Conservation (phyloP, 2,329 filamentous ascomycete species). For the Aspergillus oerlinghausenensis region DNA sequence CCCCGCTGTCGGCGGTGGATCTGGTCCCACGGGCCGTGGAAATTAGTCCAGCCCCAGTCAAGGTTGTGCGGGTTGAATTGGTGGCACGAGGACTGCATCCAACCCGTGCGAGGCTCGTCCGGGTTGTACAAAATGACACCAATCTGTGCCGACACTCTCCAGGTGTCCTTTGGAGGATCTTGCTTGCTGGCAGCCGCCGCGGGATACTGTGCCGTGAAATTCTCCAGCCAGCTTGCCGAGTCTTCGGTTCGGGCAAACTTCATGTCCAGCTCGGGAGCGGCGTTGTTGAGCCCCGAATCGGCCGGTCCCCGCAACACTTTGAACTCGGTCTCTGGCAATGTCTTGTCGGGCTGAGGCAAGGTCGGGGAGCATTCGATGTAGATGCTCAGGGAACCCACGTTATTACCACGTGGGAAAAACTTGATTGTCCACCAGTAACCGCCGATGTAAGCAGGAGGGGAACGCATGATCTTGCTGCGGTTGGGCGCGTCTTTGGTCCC, state of each 20-base stretch:
- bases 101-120: constrained; percentile 55
- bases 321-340: constrained; percentile 37
- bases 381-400: constrained; percentile 54
- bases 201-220: constrained; percentile 26
- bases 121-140: constrained; percentile 61
- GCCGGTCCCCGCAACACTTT: constrained; percentile 36
- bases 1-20: constrained; percentile 54
- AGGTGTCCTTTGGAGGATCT: constrained; percentile 23
- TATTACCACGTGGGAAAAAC: constrained; percentile 59
- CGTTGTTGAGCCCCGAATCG: constrained; percentile 30
- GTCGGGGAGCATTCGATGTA: constrained; percentile 59
- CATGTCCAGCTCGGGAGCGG: constrained; percentile 28
- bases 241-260: constrained; percentile 25
- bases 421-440: constrained; percentile 63
- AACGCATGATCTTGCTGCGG: constrained; percentile 55
- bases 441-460: constrained; percentile 52
- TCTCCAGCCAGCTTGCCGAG: constrained; percentile 26
- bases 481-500: constrained; percentile 59
- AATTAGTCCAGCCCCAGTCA: constrained; percentile 62
- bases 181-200: constrained; percentile 11
- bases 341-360: constrained; percentile 35
- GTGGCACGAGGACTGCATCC: constrained; percentile 53
- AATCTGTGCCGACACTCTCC: constrained; percentile 55
- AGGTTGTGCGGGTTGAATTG: constrained; percentile 55
- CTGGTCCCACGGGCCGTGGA: constrained; percentile 55